A percentile compares a stretch with the other conserved stretches of the same genome.
Evolutionary conservation across 1,284 basidiomycete genomes (phyloP).

Genomic region (Xerocomus cyaneibrunnescens): DNA sequence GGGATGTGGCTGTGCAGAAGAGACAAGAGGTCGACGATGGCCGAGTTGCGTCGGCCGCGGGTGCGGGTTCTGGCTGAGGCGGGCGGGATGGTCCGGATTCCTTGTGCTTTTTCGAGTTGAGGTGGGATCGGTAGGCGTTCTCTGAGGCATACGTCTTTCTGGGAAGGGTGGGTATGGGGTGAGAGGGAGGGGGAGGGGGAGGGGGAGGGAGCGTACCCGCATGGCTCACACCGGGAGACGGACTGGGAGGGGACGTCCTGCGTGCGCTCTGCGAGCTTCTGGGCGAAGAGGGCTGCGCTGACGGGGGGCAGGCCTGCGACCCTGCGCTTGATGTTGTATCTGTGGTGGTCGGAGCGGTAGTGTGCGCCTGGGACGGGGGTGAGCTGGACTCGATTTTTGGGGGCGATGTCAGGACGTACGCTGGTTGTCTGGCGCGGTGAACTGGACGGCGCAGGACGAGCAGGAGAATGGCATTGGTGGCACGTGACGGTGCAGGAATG

Average conservation of each 20-base stretch:
- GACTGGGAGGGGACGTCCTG: slow-evolving; percentile 65
- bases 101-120: slow-evolving; percentile 89
- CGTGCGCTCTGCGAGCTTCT: slow-evolving; percentile 84
- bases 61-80: neutral
- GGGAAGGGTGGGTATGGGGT: neutral
- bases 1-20: slow-evolving; percentile 70
- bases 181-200: neutral
- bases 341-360: slow-evolving; percentile 93
- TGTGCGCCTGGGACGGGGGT: slow-evolving; percentile 61
- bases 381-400: neutral
- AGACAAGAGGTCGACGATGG: slow-evolving; percentile 74
- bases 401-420: slow-evolving; percentile 50
- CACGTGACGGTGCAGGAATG: no score
- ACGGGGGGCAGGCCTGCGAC: slow-evolving; percentile 92
- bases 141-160: slow-evolving; percentile 91
- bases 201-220: slow-evolving; percentile 60
- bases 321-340: slow-evolving; percentile 98
- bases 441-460: slow-evolving; percentile 90
- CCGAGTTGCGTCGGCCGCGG: slow-evolving; percentile 52
- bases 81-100: slow-evolving; percentile 53
- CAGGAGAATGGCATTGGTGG: slow-evolving; percentile 68
- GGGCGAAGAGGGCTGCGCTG: slow-evolving; percentile 76
- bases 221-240: slow-evolving; percentile 72
- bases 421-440: slow-evolving; percentile 83
- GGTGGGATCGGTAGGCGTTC: slow-evolving; percentile 87